Base-by-base conservation (phyloP, 2,329 filamentous ascomycete genomes). In the Lachnellula willkommii region DNA sequence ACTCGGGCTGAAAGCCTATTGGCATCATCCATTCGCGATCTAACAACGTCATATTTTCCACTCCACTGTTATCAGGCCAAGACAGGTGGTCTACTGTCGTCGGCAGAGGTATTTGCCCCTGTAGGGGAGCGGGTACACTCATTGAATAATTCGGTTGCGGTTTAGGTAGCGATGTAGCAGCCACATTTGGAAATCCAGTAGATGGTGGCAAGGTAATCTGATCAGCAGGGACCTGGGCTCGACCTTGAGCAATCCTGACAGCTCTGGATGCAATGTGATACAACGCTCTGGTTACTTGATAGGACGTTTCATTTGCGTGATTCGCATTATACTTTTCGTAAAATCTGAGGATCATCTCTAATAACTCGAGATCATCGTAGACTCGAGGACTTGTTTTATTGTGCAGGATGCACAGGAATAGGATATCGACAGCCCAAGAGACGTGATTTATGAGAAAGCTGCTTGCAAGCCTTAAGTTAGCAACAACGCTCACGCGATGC, bases 321-420 rank as follows among this genome's bases (percentile, higher is more conserved):
- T 60, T 49, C 20, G 50, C 40, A 50, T 60, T 48, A 39, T 58
- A 54, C 24, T 47, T 49, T 37, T 60, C 53, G 47, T 53, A 60
- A 39, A 56, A 58, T 8, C 42, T 20, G 17, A 54, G 35, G 11
- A 57, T 51, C 26, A 24, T 57, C 36, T 54, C 47, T 26, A 57
- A 42, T 36, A 60, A 12, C 12, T 45, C 50, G 17, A 60, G 53
- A 47, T 58, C 58, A 26, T 56, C 50, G 5, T 53, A 22, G n/a
- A 54, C 50, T 35, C 51, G 48, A 15, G 54, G 32, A 43, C 52
- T 58, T 5, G 47, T 24, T 47, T 60, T 60, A 32, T 60, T 60
- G 20, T 60, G 58, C 5, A 60, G 43, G 22, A 60, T 60, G 40
- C 58, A 58, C 47, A 60, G 56, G 28, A 60, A 60, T 6, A 60